Evolutionary conservation across 495 filamentous ascomycete genomes (phyloP).

Genomic region (Hypoxylon trugodes): DNA sequence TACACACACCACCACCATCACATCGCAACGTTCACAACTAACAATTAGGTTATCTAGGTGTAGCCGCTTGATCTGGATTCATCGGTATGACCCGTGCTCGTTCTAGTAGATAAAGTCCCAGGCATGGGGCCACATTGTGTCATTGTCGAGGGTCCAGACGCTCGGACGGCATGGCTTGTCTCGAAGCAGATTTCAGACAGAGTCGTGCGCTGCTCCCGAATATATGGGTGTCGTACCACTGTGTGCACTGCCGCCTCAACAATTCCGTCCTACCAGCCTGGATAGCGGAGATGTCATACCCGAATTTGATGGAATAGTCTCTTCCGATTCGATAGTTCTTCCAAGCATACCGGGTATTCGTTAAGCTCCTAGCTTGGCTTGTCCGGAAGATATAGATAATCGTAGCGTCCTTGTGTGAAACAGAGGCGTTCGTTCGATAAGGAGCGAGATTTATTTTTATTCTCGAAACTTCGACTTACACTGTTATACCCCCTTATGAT

Average conservation of each 20-base stretch:
- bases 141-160: slow-evolving; percentile 13
- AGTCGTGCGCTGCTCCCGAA: slow-evolving; percentile 23
- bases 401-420: slow-evolving; percentile 12
- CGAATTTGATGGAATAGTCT: slow-evolving; percentile 12
- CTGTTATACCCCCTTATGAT: background rate
- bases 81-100: slow-evolving; percentile 16
- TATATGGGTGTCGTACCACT: slow-evolving; percentile 18
- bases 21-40: slow-evolving; percentile 4
- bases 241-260: slow-evolving; percentile 30
- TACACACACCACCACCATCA: too few species aligned
- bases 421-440: slow-evolving; percentile 5
- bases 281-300: slow-evolving; percentile 21
- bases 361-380: background rate
- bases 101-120: slow-evolving; percentile 10
- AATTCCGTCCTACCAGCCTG: slow-evolving; percentile 26
- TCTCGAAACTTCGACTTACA: slow-evolving; percentile 24
- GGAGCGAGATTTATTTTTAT: slow-evolving; percentile 3
- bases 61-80: slow-evolving; percentile 24
- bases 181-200: slow-evolving; percentile 5
- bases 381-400: slow-evolving; percentile 8
- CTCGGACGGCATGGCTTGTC: slow-evolving; percentile 5
- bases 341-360: slow-evolving; percentile 1
- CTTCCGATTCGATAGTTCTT: slow-evolving; percentile 29
- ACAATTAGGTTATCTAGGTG: slow-evolving; percentile 25
- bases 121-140: slow-evolving; percentile 16